Evolutionary conservation across 768 basidiomycete genomes (phyloP).

Genomic region (Clitopilus hobsonii): DNA sequence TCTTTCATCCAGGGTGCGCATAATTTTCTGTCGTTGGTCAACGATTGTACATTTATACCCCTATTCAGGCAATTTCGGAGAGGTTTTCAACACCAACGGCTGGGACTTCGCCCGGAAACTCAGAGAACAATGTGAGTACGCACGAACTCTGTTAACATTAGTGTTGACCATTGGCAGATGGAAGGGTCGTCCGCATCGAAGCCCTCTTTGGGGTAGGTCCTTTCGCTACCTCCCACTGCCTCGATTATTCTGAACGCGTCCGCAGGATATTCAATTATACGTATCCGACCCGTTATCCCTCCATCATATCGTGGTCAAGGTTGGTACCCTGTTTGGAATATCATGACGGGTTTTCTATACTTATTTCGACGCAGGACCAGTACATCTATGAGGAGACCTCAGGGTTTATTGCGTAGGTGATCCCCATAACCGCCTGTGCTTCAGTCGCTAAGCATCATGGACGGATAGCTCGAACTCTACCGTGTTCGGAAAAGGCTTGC

Average conservation of each 20-base stretch:
- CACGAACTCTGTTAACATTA: background rate
- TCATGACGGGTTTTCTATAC: background rate
- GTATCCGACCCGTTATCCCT: conserved; percentile 32
- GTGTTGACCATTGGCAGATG: conserved; percentile 6
- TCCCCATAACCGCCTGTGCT: too few species aligned
- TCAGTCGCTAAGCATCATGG: background rate
- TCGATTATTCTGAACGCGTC: background rate
- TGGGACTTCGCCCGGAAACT: conserved; percentile 13
- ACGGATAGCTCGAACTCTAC: conserved; percentile 1
- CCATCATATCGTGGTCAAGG: conserved; percentile 30
- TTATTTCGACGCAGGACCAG: conserved; percentile 8
- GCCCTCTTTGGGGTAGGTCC: conserved; percentile 14
- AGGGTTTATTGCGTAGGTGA: conserved; percentile 24
- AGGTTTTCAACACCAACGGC: conserved; percentile 9
- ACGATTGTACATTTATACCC: background rate
- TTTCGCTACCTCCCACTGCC: background rate
- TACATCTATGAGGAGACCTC: conserved; percentile 31
- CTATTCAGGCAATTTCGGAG: conserved; percentile 12
- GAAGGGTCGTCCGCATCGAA: conserved; percentile 12
- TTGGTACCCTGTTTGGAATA: conserved; percentile 15
- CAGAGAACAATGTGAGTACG: conserved; percentile 7
- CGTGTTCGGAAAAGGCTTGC: conserved; percentile 4
- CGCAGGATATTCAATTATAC: conserved; percentile 19
- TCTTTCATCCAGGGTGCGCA: conserved; percentile 26
- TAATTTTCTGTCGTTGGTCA: background rate